Evolutionary conservation across 345 rosid species (phyloP), one percentile per base, ranked within the genome.

Genomic region (Balakata baccata): DNA sequence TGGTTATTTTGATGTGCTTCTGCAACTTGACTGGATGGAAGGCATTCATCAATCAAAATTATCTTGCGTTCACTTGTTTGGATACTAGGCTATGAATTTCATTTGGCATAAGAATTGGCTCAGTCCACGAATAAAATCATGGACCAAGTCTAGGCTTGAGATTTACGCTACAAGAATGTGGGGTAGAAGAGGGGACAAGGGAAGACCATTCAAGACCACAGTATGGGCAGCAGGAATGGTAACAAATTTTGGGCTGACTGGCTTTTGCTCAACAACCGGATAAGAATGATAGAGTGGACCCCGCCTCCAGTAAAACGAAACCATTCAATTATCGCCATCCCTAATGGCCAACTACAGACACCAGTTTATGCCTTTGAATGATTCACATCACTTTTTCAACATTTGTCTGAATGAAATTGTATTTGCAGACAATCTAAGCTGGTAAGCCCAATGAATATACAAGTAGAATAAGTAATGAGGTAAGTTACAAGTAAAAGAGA

Each of bases 401-500:
- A 46, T 18, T 59, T 46, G 29, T 17, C 22, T 6, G 17, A n/a
- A 52, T 43, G 10, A 43, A 43, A 43, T 43, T 43, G 34, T 29
- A 29, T 29, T 29, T 29, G 34, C 34, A 2, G 34, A 29, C 34
- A 29, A 29, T 29, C 34, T 29, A 29, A 29, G n/a, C n/a, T n/a
- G n/a, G n/a, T n/a, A n/a, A n/a, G 2, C 2, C 34, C 22, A 57
- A 57, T 20, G 11, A 57, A 57, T 20, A 6, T 22, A 58, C 25
- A 1, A 43, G 13, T 41, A 52, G 7, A 54, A 69, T 66, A 25
- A 13, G 25, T 23, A 59, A 6, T 46, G 41, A 37, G 46, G 47
- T 22, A 54, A 70, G 50, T 14, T 25, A 10, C 11, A 43, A 45
- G 49, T 66, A 20, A 39, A 43, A 80, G 83, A 74, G 71, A 76